Evolutionary conservation across 495 filamentous ascomycete genomes (phyloP).

Genomic region (Aspergillus avenaceus): DNA sequence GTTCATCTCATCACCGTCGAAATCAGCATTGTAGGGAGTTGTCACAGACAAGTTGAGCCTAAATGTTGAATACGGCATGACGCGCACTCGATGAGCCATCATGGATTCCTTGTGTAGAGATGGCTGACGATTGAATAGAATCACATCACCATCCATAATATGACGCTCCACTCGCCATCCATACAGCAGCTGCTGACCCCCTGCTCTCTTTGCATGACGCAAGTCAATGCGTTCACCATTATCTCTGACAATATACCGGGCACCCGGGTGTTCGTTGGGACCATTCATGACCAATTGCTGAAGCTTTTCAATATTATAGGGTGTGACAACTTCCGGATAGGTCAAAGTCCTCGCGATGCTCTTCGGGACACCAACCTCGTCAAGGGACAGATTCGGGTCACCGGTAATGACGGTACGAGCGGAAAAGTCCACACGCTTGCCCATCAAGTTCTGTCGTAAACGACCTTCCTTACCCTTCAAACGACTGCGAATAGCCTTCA

Average conservation of each 20-base stretch:
- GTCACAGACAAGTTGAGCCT: conserved; percentile 95
- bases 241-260: conserved; percentile 88
- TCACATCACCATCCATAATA: conserved; percentile 90
- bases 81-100: conserved; percentile 97
- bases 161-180: conserved; percentile 99
- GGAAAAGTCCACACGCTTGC: conserved; percentile 98
- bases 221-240: conserved; percentile 93
- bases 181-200: conserved; percentile 78
- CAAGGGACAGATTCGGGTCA: conserved; percentile 91
- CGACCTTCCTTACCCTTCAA: conserved; percentile 98
- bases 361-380: conserved; percentile 92
- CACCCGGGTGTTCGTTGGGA: conserved; percentile 90
- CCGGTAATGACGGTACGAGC: conserved; percentile 99
- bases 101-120: conserved; percentile 99
- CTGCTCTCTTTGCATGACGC: conserved; percentile 81
- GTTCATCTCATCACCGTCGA: conserved; percentile 99
- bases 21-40: conserved; percentile 98
- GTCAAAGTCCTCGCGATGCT: conserved; percentile 87
- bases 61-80: conserved; percentile 99
- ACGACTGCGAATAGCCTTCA: conserved; percentile 93
- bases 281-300: conserved; percentile 86
- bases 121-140: conserved; percentile 98
- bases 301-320: conserved; percentile 93
- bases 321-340: conserved; percentile 95
- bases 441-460: conserved; percentile 97